Evolutionary conservation across 306 rosid genomes (phyloP).

Genomic region (Cucurbita maxima): DNA sequence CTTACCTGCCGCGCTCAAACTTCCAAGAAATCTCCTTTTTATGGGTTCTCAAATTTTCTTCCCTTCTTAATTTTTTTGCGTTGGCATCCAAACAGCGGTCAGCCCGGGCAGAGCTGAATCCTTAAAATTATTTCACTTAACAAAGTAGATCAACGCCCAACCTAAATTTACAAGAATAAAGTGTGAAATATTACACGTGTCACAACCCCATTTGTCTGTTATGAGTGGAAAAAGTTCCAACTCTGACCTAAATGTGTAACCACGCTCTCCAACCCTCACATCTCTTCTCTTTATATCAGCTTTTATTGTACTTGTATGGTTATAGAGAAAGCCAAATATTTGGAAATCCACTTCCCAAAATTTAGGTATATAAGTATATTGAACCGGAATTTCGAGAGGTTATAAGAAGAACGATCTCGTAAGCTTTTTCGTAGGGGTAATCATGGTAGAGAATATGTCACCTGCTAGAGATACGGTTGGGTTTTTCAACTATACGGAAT

Average conservation of each 20-base stretch:
- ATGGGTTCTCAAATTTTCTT: background rate
- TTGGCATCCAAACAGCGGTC: background rate
- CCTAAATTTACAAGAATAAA: conserved; percentile 30
- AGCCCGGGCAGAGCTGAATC: background rate
- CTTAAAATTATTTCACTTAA: background rate
- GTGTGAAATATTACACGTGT: conserved; percentile 27
- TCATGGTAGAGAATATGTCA: conserved; percentile 28
- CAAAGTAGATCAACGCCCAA: conserved; percentile 47
- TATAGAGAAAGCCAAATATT: background rate
- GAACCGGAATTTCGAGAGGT: background rate
- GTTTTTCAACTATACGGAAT: conserved; percentile 25
- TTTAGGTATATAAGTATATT: background rate
- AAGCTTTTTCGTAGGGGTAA: background rate
- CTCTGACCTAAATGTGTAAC: background rate
- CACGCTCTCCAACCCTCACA: background rate
- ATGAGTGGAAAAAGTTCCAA: background rate
- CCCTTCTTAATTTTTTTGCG: background rate
- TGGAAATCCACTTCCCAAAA: background rate
- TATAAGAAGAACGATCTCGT: background rate
- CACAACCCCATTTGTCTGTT: background rate
- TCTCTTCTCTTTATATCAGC: background rate
- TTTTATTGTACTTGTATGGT: background rate
- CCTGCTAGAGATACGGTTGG: conserved; percentile 15
- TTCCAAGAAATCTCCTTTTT: background rate
- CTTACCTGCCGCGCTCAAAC: background rate